Base-by-base conservation (phyloP, 768 basidiomycete species). In the Lactarius indigo region DNA sequence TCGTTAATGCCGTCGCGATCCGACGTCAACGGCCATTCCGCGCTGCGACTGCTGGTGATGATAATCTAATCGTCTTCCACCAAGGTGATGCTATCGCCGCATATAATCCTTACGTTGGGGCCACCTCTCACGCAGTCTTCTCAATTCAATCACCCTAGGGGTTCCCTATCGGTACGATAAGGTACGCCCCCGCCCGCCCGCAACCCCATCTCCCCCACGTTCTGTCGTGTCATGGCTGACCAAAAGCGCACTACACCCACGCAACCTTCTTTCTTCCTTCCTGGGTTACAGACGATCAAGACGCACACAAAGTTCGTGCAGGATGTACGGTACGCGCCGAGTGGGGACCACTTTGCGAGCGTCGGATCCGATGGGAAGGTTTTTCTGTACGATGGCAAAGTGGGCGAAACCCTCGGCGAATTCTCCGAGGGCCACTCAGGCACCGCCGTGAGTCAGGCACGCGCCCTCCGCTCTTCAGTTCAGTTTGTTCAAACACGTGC, bases 261-360 rank as follows among this genome's bases (percentile, higher is more conserved):
- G 9, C 8, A 17, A 52, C 50, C 23, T 15, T 52, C 37, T 39
- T 17, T 17, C 41, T 7, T 18, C 39, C 39, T 41, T 23, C 13
- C 23, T 3, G 47, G 47, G 47, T 5, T 13, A 23, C 57, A 93
- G 90, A 85, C 87, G 13, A 90, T 97, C 78, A 88, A 86, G 76
- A 90, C 89, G 2, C 96, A 98, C 75, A 90, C 88, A 17, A 92
- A 90, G 75, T 97, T 96, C 73, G 91, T 98, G 18, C 93, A 96
- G 77, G 94, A 96, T 66, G 85, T 98, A 41, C 85, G 86, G 62
- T 98, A 87, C 74, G 82, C 94, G 0, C 87, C 88, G 0, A 88
- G 88, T 10, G 96, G 96, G 2, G 85, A 89, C 50, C 79, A 87
- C 52, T 96, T 98, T 73, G 90, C 86, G 17, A 94, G 92, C 65